Percentiles rank a stretch among this genome's conserved stretches.
Conservation (phyloP, 1,284 basidiomycete species). For the Fomitopsis palustris region DNA sequence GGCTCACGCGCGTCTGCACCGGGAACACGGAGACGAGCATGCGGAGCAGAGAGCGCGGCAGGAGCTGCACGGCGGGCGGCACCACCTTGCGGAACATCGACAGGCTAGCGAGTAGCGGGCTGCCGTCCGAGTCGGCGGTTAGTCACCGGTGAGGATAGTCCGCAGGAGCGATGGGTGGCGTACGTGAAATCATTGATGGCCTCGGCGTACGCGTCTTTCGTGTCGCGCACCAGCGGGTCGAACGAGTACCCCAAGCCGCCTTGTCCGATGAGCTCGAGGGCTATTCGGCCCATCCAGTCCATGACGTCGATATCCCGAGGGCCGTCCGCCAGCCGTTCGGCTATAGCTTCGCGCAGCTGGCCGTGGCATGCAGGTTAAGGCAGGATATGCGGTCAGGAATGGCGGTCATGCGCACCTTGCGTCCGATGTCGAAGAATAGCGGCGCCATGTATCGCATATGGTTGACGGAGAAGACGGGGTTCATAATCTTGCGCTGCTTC, state of each 20-base stretch:
- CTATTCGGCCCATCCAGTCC: slow-evolving; percentile 31
- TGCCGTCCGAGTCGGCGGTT: not conserved
- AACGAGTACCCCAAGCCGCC: slow-evolving; percentile 38
- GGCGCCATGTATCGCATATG: slow-evolving; percentile 21
- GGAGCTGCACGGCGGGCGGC: too few species aligned
- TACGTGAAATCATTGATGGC: slow-evolving; percentile 8
- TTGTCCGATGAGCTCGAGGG: slow-evolving; percentile 37
- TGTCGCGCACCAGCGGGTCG: slow-evolving; percentile 25
- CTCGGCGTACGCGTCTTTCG: slow-evolving; percentile 15
- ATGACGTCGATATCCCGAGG: slow-evolving; percentile 30
- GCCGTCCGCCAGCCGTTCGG: slow-evolving; percentile 11
- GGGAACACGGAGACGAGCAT: not conserved
- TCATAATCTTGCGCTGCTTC: slow-evolving; percentile 17
- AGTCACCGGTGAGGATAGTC: not conserved
- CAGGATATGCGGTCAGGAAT: not conserved
- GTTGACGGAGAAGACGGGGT: slow-evolving; percentile 21
- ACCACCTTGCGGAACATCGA: too few species aligned
- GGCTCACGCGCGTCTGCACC: not conserved
- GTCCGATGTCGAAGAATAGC: slow-evolving; percentile 13
- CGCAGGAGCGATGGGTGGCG: not conserved
- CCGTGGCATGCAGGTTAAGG: not conserved
- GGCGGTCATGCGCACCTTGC: slow-evolving; percentile 3
- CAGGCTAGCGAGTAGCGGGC: not conserved
- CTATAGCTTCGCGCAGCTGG: slow-evolving; percentile 14
- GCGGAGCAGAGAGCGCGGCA: too few species aligned